Evolutionary conservation across 306 rosid genomes (phyloP).

Genomic region (Trifolium fragiferum): DNA sequence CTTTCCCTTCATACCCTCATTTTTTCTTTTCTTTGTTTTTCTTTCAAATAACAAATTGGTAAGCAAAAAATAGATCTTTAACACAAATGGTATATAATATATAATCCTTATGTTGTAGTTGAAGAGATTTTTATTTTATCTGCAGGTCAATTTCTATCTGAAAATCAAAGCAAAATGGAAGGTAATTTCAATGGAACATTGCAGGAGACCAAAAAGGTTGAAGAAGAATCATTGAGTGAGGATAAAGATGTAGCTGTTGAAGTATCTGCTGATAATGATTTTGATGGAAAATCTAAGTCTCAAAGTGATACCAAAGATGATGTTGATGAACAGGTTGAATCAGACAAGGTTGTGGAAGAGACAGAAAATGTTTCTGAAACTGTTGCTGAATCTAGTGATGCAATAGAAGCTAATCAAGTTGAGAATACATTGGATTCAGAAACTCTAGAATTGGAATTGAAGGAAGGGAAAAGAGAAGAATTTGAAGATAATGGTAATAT

Average conservation of each 20-base stretch:
- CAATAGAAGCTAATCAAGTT: slow-evolving; percentile 18
- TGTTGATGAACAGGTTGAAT: slow-evolving; percentile 26
- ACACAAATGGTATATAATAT: not conserved
- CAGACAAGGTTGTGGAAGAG: slow-evolving; percentile 29
- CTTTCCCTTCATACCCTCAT: not conserved
- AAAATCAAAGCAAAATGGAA: slow-evolving; percentile 51
- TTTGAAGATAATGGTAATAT: slow-evolving; percentile 15
- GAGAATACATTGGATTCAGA: slow-evolving; percentile 17
- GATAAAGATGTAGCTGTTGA: slow-evolving; percentile 39
- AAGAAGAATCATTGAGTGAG: slow-evolving; percentile 37
- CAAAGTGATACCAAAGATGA: slow-evolving; percentile 22
- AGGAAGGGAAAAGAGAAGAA: slow-evolving; percentile 30
- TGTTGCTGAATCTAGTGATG: slow-evolving; percentile 29
- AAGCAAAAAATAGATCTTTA: slow-evolving; percentile 25
- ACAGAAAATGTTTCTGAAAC: slow-evolving; percentile 36
- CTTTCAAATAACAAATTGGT: not conserved
- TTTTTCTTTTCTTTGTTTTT: not conserved
- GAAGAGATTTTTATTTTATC: slow-evolving; percentile 31
- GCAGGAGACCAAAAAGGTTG: slow-evolving; percentile 42
- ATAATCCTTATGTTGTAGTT: slow-evolving; percentile 31
- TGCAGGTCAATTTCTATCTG: slow-evolving; percentile 17
- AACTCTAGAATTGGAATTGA: slow-evolving; percentile 27
- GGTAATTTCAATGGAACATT: slow-evolving; percentile 48
- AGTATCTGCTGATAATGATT: slow-evolving; percentile 8
- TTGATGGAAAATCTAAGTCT: slow-evolving; percentile 6